Percentiles rank a stretch among this genome's conserved stretches.
phyloP scores from a whole-genome alignment of 805 yeast genomes.

The Pichia membranifaciens region DNA sequence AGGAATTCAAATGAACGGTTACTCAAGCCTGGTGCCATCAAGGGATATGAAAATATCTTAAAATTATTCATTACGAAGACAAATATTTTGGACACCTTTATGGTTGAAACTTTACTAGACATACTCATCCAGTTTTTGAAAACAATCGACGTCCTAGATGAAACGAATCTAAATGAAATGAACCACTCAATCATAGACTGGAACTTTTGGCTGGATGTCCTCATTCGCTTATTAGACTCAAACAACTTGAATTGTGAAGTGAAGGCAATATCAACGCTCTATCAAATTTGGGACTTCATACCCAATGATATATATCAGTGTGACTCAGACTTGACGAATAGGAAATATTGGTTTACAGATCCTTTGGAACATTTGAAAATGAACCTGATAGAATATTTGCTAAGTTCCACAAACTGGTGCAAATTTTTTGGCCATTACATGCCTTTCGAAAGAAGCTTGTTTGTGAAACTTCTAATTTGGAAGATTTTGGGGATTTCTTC shows the following conservation, averaged over 20 bases:
- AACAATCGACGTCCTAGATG: slow-evolving; percentile 18
- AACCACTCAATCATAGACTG: slow-evolving; percentile 42
- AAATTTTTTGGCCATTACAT: slow-evolving; percentile 71
- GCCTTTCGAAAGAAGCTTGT: slow-evolving; percentile 68
- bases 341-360: slow-evolving; percentile 34
- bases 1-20: slow-evolving; percentile 27
- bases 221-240: slow-evolving; percentile 53
- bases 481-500: slow-evolving; percentile 37
- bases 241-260: slow-evolving; percentile 58
- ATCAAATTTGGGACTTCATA: slow-evolving; percentile 67
- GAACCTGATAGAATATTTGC: slow-evolving; percentile 49
- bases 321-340: not conserved
- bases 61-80: slow-evolving; percentile 23
- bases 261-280: slow-evolving; percentile 59
- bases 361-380: slow-evolving; percentile 37
- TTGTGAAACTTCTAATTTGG: slow-evolving; percentile 63
- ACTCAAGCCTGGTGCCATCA: slow-evolving; percentile 19
- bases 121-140: slow-evolving; percentile 22
- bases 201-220: slow-evolving; percentile 69
- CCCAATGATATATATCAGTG: slow-evolving; percentile 32
- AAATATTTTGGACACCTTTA: slow-evolving; percentile 20
- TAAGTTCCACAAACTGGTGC: slow-evolving; percentile 46
- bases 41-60: slow-evolving; percentile 21
- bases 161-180: not conserved
- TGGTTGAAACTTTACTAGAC: slow-evolving; percentile 22